Conservation (phyloP, 176 grass and related monocot genomes). For the Metroxylon sagu region DNA sequence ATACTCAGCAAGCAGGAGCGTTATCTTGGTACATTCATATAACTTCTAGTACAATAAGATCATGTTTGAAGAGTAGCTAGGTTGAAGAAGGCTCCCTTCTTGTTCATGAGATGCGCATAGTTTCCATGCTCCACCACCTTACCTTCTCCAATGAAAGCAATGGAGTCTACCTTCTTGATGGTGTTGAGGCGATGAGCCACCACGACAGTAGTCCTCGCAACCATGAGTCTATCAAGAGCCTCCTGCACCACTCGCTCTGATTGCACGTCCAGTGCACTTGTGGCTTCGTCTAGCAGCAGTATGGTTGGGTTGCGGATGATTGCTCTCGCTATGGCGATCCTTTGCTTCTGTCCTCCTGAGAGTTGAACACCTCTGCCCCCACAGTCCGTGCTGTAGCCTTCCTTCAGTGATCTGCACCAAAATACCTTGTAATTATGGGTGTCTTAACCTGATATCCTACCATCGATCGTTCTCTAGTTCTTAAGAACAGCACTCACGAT, state of each 20-base stretch:
- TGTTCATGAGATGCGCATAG: slow-evolving; percentile 88
- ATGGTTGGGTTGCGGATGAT: slow-evolving; percentile 84
- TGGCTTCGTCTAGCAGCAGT: slow-evolving; percentile 94
- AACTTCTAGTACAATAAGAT: neutral
- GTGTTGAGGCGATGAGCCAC: slow-evolving; percentile 95
- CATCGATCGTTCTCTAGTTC: too few species aligned
- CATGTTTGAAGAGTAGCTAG: slow-evolving; percentile 63
- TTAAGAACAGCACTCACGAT: slow-evolving; percentile 46
- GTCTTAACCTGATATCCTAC: too few species aligned
- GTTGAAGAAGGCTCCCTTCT: slow-evolving; percentile 91
- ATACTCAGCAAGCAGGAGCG: too few species aligned
- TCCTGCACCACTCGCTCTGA: slow-evolving; percentile 98
- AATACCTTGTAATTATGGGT: neutral
- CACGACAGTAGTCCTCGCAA: slow-evolving; percentile 78
- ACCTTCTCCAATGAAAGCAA: slow-evolving; percentile 83
- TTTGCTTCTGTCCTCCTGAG: slow-evolving; percentile 92
- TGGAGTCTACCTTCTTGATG: slow-evolving; percentile 86
- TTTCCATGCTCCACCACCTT: slow-evolving; percentile 76
- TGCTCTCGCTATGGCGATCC: slow-evolving; percentile 92
- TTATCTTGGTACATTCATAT: neutral
- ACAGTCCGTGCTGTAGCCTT: slow-evolving; percentile 80
- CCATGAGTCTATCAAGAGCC: slow-evolving; percentile 91
- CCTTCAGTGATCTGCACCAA: slow-evolving; percentile 72
- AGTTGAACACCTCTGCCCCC: slow-evolving; percentile 80
- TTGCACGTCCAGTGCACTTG: slow-evolving; percentile 90